Conservation (phyloP, 805 yeast genomes). For the Naumovozyma baii region DNA sequence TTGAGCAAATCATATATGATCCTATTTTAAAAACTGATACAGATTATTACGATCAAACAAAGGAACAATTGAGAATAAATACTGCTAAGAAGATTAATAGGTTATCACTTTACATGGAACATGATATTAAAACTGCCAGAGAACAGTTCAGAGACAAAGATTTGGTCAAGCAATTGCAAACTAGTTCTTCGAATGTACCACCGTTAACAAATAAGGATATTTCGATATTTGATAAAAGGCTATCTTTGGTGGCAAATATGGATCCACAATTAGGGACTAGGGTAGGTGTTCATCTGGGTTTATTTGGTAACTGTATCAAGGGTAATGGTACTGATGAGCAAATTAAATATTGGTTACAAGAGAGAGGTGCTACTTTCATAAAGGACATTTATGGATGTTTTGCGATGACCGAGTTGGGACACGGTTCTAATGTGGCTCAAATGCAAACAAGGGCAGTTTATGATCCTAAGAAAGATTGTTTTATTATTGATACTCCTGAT, state of each 20-base stretch:
- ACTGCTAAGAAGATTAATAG: conserved; percentile 55
- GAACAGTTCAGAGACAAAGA: conserved; percentile 17
- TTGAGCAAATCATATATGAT: conserved; percentile 56
- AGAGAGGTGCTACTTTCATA: conserved; percentile 50
- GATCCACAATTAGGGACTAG: conserved; percentile 81
- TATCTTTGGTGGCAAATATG: conserved; percentile 48
- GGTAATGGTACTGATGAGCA: conserved; percentile 87
- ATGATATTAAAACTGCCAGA: conserved; percentile 25
- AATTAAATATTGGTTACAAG: conserved; percentile 70
- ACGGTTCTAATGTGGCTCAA: conserved; percentile 90
- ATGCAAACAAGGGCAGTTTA: conserved; percentile 87
- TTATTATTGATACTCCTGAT: conserved; percentile 77
- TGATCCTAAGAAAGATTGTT: conserved; percentile 53
- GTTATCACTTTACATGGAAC: conserved; percentile 50
- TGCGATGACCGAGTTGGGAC: conserved; percentile 88
- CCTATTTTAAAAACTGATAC: conserved; percentile 50
- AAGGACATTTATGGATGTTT: conserved; percentile 76
- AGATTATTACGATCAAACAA: conserved; percentile 47
- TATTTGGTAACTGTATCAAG: conserved; percentile 69
- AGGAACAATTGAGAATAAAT: conserved; percentile 46
- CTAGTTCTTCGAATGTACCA: conserved; percentile 7
- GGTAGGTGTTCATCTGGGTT: conserved; percentile 78
- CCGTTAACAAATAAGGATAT: conserved; percentile 20
- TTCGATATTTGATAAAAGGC: conserved; percentile 44
- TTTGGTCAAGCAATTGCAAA: conserved; percentile 20